Conservation (phyloP, 345 rosid species). For the Conringia planisiliqua region DNA sequence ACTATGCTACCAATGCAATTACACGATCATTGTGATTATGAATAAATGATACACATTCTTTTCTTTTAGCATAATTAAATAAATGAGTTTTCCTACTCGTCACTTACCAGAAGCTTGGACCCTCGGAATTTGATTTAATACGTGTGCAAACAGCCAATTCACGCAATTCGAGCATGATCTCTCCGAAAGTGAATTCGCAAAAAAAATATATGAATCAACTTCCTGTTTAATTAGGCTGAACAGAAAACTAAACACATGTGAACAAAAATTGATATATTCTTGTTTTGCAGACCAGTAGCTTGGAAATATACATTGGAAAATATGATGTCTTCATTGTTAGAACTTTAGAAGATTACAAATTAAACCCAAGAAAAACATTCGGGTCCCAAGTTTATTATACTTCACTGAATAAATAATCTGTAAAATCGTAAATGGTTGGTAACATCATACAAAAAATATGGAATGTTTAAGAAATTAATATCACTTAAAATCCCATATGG, state of each 20-base stretch:
- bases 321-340: neutral
- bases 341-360: neutral
- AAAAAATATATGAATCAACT: too few relatives aligned
- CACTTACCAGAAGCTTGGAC: too few relatives aligned
- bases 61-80: neutral
- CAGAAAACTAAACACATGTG: neutral
- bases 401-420: neutral
- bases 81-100: neutral
- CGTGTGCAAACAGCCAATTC: too few relatives aligned
- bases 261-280: too few relatives aligned
- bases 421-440: neutral
- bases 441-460: neutral
- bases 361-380: neutral
- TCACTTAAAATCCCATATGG: slow-evolving; percentile 16
- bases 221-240: neutral
- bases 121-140: too few relatives aligned
- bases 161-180: too few relatives aligned
- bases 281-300: neutral
- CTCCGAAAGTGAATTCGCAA: too few relatives aligned
- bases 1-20: neutral
- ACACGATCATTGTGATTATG: neutral
- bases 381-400: neutral
- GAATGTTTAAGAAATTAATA: neutral
- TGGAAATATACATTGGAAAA: neutral
- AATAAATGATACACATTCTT: neutral